phyloP scores from a whole-genome alignment of 345 rosid species.

The Corymbia maculata region DNA sequence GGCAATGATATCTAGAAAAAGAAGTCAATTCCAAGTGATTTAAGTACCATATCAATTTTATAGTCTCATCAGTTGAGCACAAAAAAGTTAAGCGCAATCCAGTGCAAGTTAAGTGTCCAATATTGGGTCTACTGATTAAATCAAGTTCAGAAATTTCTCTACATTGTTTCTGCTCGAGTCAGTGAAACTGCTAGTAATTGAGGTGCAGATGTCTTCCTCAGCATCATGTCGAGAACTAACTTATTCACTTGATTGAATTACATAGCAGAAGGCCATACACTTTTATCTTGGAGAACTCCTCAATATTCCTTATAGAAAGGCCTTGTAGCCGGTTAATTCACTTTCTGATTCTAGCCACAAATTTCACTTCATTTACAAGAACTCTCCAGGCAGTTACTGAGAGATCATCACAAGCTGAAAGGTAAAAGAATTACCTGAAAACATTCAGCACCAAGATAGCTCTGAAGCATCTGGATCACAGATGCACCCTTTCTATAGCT shows the following conservation, averaged over 20 bases:
- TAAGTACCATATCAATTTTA: background rate
- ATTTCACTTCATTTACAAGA: background rate
- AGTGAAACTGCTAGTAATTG: background rate
- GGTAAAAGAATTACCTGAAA: constrained; percentile 54
- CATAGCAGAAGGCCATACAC: background rate
- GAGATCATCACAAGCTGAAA: background rate
- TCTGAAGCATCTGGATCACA: constrained; percentile 91
- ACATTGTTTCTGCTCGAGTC: background rate
- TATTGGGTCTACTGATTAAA: background rate
- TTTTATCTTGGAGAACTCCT: background rate
- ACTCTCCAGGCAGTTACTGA: background rate
- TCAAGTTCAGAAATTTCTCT: background rate
- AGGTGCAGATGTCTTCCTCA: background rate
- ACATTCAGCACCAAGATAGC: constrained; percentile 83
- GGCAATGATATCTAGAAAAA: background rate
- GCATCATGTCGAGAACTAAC: background rate
- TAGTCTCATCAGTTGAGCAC: background rate
- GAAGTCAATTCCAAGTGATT: background rate
- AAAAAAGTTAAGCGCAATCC: background rate
- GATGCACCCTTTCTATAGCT: constrained; percentile 94
- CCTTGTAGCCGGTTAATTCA: background rate
- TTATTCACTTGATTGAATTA: background rate
- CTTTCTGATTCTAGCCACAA: background rate
- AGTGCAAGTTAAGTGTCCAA: background rate
- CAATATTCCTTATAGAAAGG: background rate